phyloP scores from a whole-genome alignment of 2,329 filamentous ascomycete genomes.

The Fusarium mundagurra region DNA sequence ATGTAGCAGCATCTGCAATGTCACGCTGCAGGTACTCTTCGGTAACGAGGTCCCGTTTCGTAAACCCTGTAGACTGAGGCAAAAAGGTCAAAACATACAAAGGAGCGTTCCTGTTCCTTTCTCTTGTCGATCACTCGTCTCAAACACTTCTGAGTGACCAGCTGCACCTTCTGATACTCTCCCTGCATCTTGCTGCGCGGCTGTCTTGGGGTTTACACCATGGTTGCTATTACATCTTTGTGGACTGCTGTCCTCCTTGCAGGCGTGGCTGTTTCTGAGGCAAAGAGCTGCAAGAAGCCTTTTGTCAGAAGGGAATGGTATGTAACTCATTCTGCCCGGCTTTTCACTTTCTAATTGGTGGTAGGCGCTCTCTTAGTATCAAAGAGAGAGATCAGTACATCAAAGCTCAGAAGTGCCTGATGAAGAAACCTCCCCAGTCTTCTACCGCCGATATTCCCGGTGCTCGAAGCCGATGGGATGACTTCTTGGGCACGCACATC shows the following conservation, averaged over 20 bases:
- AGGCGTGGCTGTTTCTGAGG: neutral
- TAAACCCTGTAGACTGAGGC: neutral
- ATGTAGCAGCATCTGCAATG: neutral
- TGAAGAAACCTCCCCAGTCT: slow-evolving; percentile 13
- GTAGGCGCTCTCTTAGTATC: slow-evolving; percentile 15
- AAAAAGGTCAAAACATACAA: neutral
- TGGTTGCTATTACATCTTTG: slow-evolving; percentile 14
- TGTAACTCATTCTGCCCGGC: rapidly evolving
- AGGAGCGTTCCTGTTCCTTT: neutral
- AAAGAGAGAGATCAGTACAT: slow-evolving; percentile 25
- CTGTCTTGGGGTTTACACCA: neutral
- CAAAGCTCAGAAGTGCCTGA: slow-evolving; percentile 32
- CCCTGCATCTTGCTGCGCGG: neutral
- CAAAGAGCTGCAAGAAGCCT: slow-evolving; percentile 13
- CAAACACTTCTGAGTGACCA: neutral
- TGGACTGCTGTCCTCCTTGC: slow-evolving; percentile 6
- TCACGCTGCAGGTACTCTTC: neutral
- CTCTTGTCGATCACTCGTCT: neutral
- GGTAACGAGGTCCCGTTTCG: neutral
- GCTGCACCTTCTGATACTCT: neutral
- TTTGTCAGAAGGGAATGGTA: slow-evolving; percentile 25
- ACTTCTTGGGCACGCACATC: slow-evolving; percentile 30
- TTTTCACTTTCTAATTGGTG: rapidly evolving
- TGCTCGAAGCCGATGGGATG: slow-evolving; percentile 25
- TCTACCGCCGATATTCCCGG: slow-evolving; percentile 9